Evolutionary conservation across 768 basidiomycete species (phyloP), one percentile per base, ranked within the genome.

Genomic region (Agrocybe chaxingu): DNA sequence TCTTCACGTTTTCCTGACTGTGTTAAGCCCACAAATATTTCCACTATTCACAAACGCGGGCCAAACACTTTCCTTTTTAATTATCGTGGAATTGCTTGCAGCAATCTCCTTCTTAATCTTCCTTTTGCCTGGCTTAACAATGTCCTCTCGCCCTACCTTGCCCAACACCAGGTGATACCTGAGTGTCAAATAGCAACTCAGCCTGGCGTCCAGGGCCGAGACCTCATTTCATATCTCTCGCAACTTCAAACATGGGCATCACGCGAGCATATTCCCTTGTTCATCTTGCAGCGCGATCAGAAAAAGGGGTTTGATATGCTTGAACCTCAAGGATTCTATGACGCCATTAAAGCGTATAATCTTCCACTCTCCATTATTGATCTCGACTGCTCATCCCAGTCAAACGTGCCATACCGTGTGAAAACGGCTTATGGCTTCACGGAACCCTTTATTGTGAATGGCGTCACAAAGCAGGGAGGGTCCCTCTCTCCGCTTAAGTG

Each of bases 111-210:
- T 3, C 42, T 45, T 0, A 67, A 70, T 40, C 18, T 52, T 0
- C 65, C 64, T 0, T 51, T 66, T 18, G 43, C 68, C 0, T 71
- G 66, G 67, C 55, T 70, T 0, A 69, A 63, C 19, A 32, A 42
- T 0, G 44, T 24, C 6, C 55, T 71, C 0, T 50, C 51, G 1
- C 53, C 57, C 1, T 71, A 67, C 48, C 7, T 55, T 0, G 33
- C 66, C 0, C 30, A 49, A 8, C 46, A 57, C 7, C 16, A 24
- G 0, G 16, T 16, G 16, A 16, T 16, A 16, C 16, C 16, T 16
- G 16, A 16, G 16, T 16, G 16, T 16, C 16, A 16, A 16, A 16
- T 16, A 1, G 66, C 64, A 1, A 58, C 62, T 1, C 66, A 66
- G 37, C 61, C 46, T 9, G 64, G 63, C 16, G 16, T 16, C 16